phyloP scores from a whole-genome alignment of 2,329 filamentous ascomycete genomes.

The Colletotrichum filicis region DNA sequence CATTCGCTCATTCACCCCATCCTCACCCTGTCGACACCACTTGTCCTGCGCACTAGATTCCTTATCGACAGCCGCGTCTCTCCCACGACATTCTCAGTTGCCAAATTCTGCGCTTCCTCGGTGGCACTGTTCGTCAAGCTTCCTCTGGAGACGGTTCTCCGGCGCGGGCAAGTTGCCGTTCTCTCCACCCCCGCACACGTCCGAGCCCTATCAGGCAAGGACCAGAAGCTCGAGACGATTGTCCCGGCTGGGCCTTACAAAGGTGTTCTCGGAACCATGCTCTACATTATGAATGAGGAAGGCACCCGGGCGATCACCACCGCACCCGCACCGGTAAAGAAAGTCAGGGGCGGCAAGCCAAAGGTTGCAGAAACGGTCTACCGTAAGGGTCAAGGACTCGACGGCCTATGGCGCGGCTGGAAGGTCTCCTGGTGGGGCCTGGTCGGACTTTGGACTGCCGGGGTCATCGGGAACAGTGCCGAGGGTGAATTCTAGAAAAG shows the following conservation, averaged over 20 bases:
- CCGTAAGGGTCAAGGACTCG: slow-evolving; percentile 73
- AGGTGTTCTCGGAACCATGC: slow-evolving; percentile 93
- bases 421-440: slow-evolving; percentile 83
- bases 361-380: slow-evolving; percentile 56
- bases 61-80: slow-evolving; percentile 84
- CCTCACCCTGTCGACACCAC: slow-evolving; percentile 83
- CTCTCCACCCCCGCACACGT: slow-evolving; percentile 66
- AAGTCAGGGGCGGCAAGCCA: slow-evolving; percentile 44
- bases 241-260: slow-evolving; percentile 83
- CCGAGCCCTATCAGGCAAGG: slow-evolving; percentile 56
- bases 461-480: slow-evolving; percentile 69
- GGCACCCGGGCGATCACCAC: slow-evolving; percentile 66
- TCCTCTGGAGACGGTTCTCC: slow-evolving; percentile 90
- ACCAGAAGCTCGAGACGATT: slow-evolving; percentile 72
- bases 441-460: slow-evolving; percentile 78
- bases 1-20: slow-evolving; percentile 87
- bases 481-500: slow-evolving; percentile 66
- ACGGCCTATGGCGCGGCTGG: slow-evolving; percentile 79
- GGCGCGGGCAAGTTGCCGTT: slow-evolving; percentile 85
- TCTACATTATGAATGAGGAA: slow-evolving; percentile 85
- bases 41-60: slow-evolving; percentile 87
- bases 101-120: slow-evolving; percentile 83
- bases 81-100: slow-evolving; percentile 83
- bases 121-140: slow-evolving; percentile 87
- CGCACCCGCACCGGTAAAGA: slow-evolving; percentile 44